Base-by-base conservation (phyloP, 2,329 filamentous ascomycete genomes). In the Bipolaris oryzae region DNA sequence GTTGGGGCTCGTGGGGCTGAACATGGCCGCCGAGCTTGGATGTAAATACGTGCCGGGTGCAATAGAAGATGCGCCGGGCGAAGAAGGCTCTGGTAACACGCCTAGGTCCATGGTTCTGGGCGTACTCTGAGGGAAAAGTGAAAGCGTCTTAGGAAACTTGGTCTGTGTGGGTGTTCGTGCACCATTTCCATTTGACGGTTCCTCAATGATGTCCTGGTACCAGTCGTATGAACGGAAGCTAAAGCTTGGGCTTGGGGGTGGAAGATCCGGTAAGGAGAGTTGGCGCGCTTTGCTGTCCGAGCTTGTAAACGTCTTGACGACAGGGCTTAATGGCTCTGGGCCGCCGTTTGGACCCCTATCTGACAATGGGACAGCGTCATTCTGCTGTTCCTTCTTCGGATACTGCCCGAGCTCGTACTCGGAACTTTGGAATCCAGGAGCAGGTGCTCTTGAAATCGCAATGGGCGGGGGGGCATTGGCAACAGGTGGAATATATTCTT, bases 141-240 rank as follows among this genome's bases (percentile, higher is more conserved):
- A 53, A 5, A 57, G 41, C 21, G 48, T 38, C 21, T 56, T 49
- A 15, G 54, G 44, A 16, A 63, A 55, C 11, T 33, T 57, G 20
- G 52, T 21, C 46, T 55, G 56, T 20, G 61, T 66, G 13, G 65
- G 53, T 33, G 57, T 61, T 41, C 60, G 61, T 10, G 55, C 50
- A 44, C 43, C 20, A 11, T 37, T 48, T 3, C 52, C 53, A 25
- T 50, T 51, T 20, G 53, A 33, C 13, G 57, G 60, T 25, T 69
- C 64, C 28, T 62, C 61, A 46, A 69, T 67, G 16, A 70, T 70
- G 20, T 68, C 67, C 39, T 67, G 66, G 44, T 70, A 70, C 67
- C 67, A 70, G 42, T 69, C 66, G 33, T 70, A 70, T 7, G 67
- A 69, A 25, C 57, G 60, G 25, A 68, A 69, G 21, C 66, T 69